A percentile compares a stretch with the other conserved stretches of the same genome.
These are phyloP conservation scores for Lophium mytilinum DNA, from an alignment of 495 filamentous ascomycete species.

Conservation along the genomic window DNA sequence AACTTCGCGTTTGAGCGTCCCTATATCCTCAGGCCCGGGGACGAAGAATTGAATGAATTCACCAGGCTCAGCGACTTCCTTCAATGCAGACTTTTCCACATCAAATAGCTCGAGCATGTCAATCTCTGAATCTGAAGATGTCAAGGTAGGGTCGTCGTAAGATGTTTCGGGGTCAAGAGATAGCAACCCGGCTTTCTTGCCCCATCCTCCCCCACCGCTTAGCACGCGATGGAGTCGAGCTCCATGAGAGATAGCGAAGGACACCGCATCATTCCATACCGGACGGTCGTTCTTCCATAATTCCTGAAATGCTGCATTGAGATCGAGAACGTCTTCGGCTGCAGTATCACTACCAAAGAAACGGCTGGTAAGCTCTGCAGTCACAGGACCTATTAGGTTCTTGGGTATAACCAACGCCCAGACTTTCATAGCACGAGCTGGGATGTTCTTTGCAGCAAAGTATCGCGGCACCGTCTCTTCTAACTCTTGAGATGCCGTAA, in stretches of 20 bases:
- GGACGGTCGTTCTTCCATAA: slow-evolving; percentile 14
- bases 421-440: slow-evolving; percentile 49
- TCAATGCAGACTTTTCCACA: slow-evolving; percentile 16
- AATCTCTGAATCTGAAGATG: background rate
- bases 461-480: slow-evolving; percentile 57
- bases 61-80: slow-evolving; percentile 12
- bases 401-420: slow-evolving; percentile 60
- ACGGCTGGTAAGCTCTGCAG: background rate
- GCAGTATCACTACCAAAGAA: no score
- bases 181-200: slow-evolving; percentile 71
- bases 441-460: slow-evolving; percentile 41
- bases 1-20: no score
- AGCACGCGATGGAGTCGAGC: slow-evolving; percentile 40
- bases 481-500: slow-evolving; percentile 69
- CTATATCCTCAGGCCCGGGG: no score
- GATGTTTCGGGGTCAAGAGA: slow-evolving; percentile 67
- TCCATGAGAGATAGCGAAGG: slow-evolving; percentile 8
- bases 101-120: background rate
- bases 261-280: slow-evolving; percentile 8
- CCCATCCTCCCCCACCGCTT: slow-evolving; percentile 89
- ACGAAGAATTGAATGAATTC: slow-evolving; percentile 27
- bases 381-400: background rate
- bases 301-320: background rate
- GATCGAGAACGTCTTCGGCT: background rate
- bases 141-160: background rate